Evolutionary conservation across 345 rosid genomes (phyloP).

Genomic region (Erodium maritimum): DNA sequence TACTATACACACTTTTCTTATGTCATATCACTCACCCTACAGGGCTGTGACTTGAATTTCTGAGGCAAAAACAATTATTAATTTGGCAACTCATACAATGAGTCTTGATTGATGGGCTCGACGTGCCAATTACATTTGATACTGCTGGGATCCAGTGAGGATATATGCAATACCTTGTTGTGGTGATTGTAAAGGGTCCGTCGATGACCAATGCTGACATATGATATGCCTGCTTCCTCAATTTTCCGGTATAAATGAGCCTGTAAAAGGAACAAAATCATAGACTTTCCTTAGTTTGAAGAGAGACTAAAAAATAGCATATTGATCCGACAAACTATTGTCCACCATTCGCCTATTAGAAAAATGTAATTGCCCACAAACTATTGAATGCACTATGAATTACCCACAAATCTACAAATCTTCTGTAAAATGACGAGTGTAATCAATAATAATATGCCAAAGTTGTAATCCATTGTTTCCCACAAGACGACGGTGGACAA

Average conservation of each 20-base stretch:
- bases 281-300: slow-evolving; percentile 3
- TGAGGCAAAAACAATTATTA: slow-evolving; percentile 3
- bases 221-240: slow-evolving; percentile 66
- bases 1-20: too few species aligned
- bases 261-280: slow-evolving; percentile 21
- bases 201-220: slow-evolving; percentile 78
- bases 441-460: too few species aligned
- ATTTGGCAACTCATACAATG: slow-evolving; percentile 20
- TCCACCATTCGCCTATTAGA: too few species aligned
- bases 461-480: too few species aligned
- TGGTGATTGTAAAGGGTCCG: slow-evolving; percentile 54
- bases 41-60: too few species aligned
- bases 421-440: too few species aligned
- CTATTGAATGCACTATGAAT: too few species aligned
- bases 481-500: too few species aligned
- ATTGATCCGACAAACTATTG: background rate
- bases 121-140: slow-evolving; percentile 41
- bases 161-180: slow-evolving; percentile 36
- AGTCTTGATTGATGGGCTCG: slow-evolving; percentile 21
- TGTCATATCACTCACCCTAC: too few species aligned
- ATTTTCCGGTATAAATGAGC: slow-evolving; percentile 60
- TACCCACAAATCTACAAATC: too few species aligned
- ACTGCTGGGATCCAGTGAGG: slow-evolving; percentile 37
- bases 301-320: background rate
- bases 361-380: too few species aligned